Conservation (phyloP, 116 monocot species). For the Cymodocea nodosa region DNA sequence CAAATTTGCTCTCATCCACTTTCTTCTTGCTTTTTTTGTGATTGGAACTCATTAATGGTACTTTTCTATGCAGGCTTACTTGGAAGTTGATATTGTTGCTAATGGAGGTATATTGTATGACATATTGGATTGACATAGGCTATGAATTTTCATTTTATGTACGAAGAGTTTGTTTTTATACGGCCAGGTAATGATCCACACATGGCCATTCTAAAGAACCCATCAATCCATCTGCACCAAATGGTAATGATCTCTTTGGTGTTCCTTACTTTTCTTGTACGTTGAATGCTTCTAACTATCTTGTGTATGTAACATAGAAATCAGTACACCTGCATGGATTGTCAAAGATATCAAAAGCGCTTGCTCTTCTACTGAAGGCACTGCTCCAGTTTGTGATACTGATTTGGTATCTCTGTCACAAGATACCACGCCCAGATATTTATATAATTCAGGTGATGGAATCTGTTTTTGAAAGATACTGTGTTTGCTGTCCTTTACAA, state of each 20-base stretch:
- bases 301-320: slow-evolving; percentile 30
- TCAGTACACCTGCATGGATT: slow-evolving; percentile 42
- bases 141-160: not conserved
- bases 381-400: slow-evolving; percentile 59
- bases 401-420: slow-evolving; percentile 76
- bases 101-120: slow-evolving; percentile 61
- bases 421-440: slow-evolving; percentile 78
- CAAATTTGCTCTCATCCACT: not conserved
- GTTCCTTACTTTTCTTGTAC: not conserved
- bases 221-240: slow-evolving; percentile 53
- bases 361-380: slow-evolving; percentile 76
- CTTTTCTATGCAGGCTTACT: slow-evolving; percentile 35
- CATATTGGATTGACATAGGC: not conserved
- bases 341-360: slow-evolving; percentile 51
- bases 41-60: not conserved
- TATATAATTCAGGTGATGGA: slow-evolving; percentile 71
- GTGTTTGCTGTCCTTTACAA: not conserved
- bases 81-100: slow-evolving; percentile 85
- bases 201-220: slow-evolving; percentile 43
- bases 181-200: slow-evolving; percentile 64
- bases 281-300: not conserved
- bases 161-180: not conserved
- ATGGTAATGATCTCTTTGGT: slow-evolving; percentile 39
- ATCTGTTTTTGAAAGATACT: not conserved
- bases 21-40: not conserved